phyloP scores from a whole-genome alignment of 2,329 filamentous ascomycete species.

The Penicillium occitanis region DNA sequence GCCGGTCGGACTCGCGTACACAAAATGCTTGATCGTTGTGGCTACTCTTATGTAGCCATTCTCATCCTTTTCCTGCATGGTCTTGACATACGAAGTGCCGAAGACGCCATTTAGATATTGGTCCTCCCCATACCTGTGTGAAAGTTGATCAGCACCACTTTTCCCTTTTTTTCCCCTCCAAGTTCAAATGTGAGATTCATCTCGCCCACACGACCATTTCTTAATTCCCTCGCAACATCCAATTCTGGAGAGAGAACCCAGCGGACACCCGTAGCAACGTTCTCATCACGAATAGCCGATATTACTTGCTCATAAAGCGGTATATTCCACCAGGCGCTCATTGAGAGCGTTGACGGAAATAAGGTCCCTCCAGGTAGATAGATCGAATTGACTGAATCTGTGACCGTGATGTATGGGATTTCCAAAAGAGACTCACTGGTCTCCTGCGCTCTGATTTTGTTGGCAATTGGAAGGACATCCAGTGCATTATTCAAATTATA shows the following conservation, averaged over 20 bases:
- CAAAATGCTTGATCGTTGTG: neutral
- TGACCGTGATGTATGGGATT: neutral
- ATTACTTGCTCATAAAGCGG: neutral
- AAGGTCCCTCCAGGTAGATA: neutral
- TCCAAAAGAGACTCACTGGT: neutral
- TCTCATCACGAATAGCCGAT: neutral
- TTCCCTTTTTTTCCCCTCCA: neutral
- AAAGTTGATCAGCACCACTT: neutral
- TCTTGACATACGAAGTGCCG: neutral
- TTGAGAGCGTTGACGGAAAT: neutral
- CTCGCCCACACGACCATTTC: neutral
- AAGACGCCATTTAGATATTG: neutral
- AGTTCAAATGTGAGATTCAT: neutral
- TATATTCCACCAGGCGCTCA: neutral
- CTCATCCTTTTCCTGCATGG: neutral
- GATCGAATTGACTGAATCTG: neutral
- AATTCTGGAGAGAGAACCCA: neutral
- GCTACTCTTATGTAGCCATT: neutral
- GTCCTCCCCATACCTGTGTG: neutral
- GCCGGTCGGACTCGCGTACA: neutral
- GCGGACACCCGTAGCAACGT: neutral
- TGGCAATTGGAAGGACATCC: neutral
- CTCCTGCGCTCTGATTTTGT: neutral
- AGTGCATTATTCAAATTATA: neutral
- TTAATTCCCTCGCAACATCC: neutral